A percentile compares a stretch with the other conserved stretches of the same genome.
Conservation (phyloP, 371 early-diverging fungal species). For the Mucor irregularis region DNA sequence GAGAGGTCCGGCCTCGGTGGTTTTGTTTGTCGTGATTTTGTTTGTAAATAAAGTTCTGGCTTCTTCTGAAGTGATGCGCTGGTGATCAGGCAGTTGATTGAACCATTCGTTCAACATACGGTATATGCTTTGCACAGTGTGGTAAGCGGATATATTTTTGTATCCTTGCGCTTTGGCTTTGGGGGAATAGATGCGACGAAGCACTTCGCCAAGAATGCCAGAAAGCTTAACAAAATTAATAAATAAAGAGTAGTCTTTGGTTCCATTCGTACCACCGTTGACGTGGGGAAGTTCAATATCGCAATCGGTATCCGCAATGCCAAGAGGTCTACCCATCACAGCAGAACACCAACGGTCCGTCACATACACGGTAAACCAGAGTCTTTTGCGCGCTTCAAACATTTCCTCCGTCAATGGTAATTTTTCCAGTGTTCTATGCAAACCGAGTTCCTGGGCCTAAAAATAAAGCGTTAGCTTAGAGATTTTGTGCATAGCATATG, state of each 20-base stretch:
- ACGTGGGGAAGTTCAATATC: constrained; percentile 44
- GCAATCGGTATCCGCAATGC: constrained; percentile 50
- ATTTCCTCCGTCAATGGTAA: constrained; percentile 21
- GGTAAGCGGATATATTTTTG: constrained; percentile 15
- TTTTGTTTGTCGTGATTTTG: constrained; percentile 11
- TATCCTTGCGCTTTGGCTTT: constrained; percentile 41
- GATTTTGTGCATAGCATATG: not conserved
- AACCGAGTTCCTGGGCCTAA: constrained; percentile 46
- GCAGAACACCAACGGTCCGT: constrained; percentile 50
- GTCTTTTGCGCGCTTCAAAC: constrained; percentile 32
- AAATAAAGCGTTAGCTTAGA: not conserved
- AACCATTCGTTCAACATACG: constrained; percentile 40
- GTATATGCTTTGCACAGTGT: constrained; percentile 33
- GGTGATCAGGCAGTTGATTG: constrained; percentile 30
- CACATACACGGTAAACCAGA: constrained; percentile 45
- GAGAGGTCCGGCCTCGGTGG: constrained; percentile 42
- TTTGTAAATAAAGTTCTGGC: not conserved
- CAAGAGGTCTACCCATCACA: constrained; percentile 46
- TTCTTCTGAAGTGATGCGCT: constrained; percentile 22
- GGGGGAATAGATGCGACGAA: constrained; percentile 46
- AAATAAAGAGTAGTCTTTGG: constrained; percentile 35
- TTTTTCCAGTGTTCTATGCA: constrained; percentile 34
- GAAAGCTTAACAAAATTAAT: constrained; percentile 44
- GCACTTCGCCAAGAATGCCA: constrained; percentile 41
- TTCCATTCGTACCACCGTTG: constrained; percentile 8